These are phyloP conservation scores for Phaeolepiota aurea DNA, from an alignment of 768 basidiomycete genomes.

Conservation along the genomic window DNA sequence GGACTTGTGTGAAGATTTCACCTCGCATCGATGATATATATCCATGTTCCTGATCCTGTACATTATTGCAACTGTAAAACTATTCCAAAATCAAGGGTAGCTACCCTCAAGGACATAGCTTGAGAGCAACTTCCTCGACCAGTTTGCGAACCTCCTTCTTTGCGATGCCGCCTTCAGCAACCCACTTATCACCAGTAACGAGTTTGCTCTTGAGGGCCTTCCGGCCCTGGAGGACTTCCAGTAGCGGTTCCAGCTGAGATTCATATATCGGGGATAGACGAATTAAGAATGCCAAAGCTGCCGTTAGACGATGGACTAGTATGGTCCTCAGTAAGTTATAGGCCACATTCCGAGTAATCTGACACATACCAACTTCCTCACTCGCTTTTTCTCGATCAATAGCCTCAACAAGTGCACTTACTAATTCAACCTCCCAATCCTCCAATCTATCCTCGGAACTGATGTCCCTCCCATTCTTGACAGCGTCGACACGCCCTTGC, in stretches of 20 bases:
- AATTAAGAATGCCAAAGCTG: slow-evolving; percentile 69
- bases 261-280: slow-evolving; percentile 68
- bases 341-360: neutral
- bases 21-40: too few relatives aligned
- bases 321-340: slow-evolving; percentile 2
- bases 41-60: too few relatives aligned
- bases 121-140: slow-evolving; percentile 52
- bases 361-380: slow-evolving; percentile 71
- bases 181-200: slow-evolving; percentile 33
- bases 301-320: slow-evolving; percentile 69
- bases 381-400: slow-evolving; percentile 59
- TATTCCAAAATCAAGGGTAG: too few relatives aligned
- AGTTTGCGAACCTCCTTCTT: slow-evolving; percentile 65
- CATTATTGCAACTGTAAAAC: too few relatives aligned
- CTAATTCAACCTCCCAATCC: slow-evolving; percentile 83
- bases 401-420: slow-evolving; percentile 78
- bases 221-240: slow-evolving; percentile 65
- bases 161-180: slow-evolving; percentile 37
- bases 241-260: slow-evolving; percentile 39
- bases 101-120: slow-evolving; percentile 35
- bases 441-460: slow-evolving; percentile 34
- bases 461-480: slow-evolving; percentile 18
- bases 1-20: slow-evolving; percentile 20
- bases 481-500: slow-evolving; percentile 40
- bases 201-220: slow-evolving; percentile 53